Base-by-base conservation (phyloP, 2,329 filamentous ascomycete genomes). In the Fusarium keratoplasticum region DNA sequence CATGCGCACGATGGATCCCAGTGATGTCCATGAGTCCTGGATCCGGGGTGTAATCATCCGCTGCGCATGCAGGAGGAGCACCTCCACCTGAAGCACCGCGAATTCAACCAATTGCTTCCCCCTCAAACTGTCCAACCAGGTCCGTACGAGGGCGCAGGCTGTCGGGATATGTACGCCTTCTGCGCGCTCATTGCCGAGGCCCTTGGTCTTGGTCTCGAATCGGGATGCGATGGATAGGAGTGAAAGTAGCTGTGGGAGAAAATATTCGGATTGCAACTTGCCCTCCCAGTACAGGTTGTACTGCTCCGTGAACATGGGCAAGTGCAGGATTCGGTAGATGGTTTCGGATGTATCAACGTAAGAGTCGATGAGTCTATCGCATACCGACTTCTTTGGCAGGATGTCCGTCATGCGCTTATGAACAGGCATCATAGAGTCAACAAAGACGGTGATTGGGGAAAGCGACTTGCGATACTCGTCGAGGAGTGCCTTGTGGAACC, bases 341-440 rank as follows among this genome's bases (percentile, higher is more conserved):
- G 85, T 86, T 73, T 90, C 88, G 11, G 86, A 86, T 2, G 85
- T 85, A 40, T 83, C 83, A 61, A 89, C 82, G 72, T 89, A 90
- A 2, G 85, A 80, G 9, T 84, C 80, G 4, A 90, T 74, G 5
- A 90, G 82, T 16, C 85, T 83, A 73, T 89, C 87, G 79, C 88
- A 90, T 10, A 88, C 84, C 1, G 80, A 67, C 75, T 84, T 87
- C 35, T 84, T 85, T 1, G 88, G 88, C 20, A 90, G 75, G 16
- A 90, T 88, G 66, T 90, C 88, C 33, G 83, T 84, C 88, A 90
- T 90, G 55, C 88, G 87, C 77, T 89, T 89, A 66, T 86, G 85
- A 3, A 90, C 84, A 0, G 88, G 88, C 77, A 88, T 87, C 82
- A 89, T 87, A n/a, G 88, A 89, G 74, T 90, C 87, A 31, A 89